Percentiles rank a stretch among this genome's conserved stretches.
These are phyloP conservation scores for Sporothrix inflata DNA, from an alignment of 2,329 filamentous ascomycete genomes.

Conservation along the genomic window DNA sequence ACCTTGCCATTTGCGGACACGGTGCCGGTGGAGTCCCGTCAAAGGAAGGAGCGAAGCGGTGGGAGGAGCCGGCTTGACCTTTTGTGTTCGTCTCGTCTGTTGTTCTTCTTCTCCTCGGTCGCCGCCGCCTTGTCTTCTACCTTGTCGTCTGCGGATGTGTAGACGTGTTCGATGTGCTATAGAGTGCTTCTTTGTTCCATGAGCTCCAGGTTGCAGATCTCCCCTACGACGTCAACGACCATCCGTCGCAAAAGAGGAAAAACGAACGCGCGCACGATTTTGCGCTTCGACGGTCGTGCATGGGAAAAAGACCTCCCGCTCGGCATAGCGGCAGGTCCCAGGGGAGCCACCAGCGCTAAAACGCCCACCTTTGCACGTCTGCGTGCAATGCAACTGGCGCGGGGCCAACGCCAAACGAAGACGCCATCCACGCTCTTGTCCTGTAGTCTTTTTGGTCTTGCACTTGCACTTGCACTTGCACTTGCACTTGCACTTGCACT, in stretches of 20 bases:
- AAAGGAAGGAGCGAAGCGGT: background rate
- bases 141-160: background rate
- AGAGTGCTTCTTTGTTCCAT: background rate
- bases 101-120: background rate
- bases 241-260: background rate
- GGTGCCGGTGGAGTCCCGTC: background rate
- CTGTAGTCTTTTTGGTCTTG: too few species aligned
- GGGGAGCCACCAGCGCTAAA: background rate
- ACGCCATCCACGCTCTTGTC: too few species aligned
- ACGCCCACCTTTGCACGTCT: background rate
- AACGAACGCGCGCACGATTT: background rate
- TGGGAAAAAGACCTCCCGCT: background rate
- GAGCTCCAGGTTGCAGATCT: background rate
- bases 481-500: too few species aligned
- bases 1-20: slow-evolving; percentile 11
- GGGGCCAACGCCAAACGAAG: background rate
- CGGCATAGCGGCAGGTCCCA: background rate
- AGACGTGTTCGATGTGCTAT: background rate
- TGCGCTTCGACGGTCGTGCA: too few species aligned
- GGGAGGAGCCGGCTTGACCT: background rate
- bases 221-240: background rate
- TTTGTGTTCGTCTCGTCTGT: background rate
- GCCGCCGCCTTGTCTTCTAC: too few species aligned
- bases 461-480: too few species aligned
- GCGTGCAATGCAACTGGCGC: too few species aligned